A percentile compares a stretch with the other conserved stretches of the same genome.
Evolutionary conservation across 2,329 filamentous ascomycete species (phyloP).

Genomic region (Fusarium nematophilum): DNA sequence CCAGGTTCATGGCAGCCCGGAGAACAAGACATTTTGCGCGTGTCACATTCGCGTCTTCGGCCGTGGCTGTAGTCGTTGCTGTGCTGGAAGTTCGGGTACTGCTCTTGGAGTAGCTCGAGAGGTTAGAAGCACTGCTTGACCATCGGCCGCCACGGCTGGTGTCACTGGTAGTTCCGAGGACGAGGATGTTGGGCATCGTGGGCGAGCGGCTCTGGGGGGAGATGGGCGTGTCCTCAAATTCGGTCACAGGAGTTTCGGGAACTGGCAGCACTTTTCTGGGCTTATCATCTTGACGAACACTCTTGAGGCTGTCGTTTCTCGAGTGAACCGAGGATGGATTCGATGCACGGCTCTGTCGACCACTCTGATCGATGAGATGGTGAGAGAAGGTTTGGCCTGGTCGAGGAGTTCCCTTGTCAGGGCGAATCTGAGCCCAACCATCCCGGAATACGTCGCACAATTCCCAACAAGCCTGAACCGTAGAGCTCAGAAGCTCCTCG

Average conservation of each 20-base stretch:
- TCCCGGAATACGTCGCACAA: slow-evolving; percentile 92
- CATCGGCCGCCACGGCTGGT: slow-evolving; percentile 74
- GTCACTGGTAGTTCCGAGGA: slow-evolving; percentile 77
- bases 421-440: slow-evolving; percentile 89
- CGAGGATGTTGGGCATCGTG: slow-evolving; percentile 86
- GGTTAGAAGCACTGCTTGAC: slow-evolving; percentile 83
- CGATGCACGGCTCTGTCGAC: slow-evolving; percentile 61
- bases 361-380: slow-evolving; percentile 62
- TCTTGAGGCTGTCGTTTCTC: slow-evolving; percentile 65
- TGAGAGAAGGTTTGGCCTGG: slow-evolving; percentile 81
- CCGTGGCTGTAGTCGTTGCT: slow-evolving; percentile 73
- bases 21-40: slow-evolving; percentile 83
- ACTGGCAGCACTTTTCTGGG: slow-evolving; percentile 61
- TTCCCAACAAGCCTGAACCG: slow-evolving; percentile 94
- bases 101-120: slow-evolving; percentile 82
- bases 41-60: slow-evolving; percentile 81
- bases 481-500: slow-evolving; percentile 86
- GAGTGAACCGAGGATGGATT: slow-evolving; percentile 63
- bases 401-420: slow-evolving; percentile 86
- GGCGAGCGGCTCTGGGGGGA: slow-evolving; percentile 82
- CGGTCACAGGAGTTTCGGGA: slow-evolving; percentile 93
- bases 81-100: slow-evolving; percentile 76
- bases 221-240: slow-evolving; percentile 90
- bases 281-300: slow-evolving; percentile 58
- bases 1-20: slow-evolving; percentile 86